Base-by-base conservation (phyloP, 495 filamentous ascomycete species). In the Pyronema domesticum region DNA sequence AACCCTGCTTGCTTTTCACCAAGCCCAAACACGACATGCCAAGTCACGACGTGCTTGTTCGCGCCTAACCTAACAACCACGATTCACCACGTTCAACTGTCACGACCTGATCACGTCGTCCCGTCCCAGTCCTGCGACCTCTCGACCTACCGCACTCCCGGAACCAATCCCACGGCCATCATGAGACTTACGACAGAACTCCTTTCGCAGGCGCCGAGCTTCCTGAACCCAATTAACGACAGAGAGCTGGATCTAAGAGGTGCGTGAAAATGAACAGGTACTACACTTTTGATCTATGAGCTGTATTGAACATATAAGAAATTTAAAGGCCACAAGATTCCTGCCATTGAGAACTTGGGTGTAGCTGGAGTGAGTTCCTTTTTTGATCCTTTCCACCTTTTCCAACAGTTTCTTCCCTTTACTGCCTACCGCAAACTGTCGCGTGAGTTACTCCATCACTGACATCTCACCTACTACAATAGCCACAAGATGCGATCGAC, bases 161-260 rank as follows among this genome's bases (percentile, higher is more conserved):
- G 23, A 30, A 30, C 2, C 5, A 30, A 30, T 2, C 5, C 23
- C 23, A 30, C 23, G 23, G 23, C 23, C 59, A 71, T 53, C 48
- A 95, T 96, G 91, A 82, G 91, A 75, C 77, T 98, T 70, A 95
- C 88, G 54, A 81, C 85, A 60, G 91, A 96, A 67, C 83, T 95
- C 63, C 88, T 96, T 66, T 76, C 83, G 68, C 79, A 76, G 70
- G 89, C 89, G 56, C 83, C 89, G 56, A 94, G 86, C 68, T 99
- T 94, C 79, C 84, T 95, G 65, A 96, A 96, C 73, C 86, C 89
- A 58, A 76, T 96, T 71, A 89, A 86, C 69, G 91, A 99, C 74
- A 86, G 93, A 65, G 93, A 99, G 77, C 78, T 99, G 65, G 88
- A 95, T 76, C 87, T 99, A 61, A 81, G 93, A 96, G 93, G 93